Percentiles rank a stretch among this genome's conserved stretches.
Evolutionary conservation across 495 filamentous ascomycete genomes (phyloP).

Genomic region (Penicillium steckii): DNA sequence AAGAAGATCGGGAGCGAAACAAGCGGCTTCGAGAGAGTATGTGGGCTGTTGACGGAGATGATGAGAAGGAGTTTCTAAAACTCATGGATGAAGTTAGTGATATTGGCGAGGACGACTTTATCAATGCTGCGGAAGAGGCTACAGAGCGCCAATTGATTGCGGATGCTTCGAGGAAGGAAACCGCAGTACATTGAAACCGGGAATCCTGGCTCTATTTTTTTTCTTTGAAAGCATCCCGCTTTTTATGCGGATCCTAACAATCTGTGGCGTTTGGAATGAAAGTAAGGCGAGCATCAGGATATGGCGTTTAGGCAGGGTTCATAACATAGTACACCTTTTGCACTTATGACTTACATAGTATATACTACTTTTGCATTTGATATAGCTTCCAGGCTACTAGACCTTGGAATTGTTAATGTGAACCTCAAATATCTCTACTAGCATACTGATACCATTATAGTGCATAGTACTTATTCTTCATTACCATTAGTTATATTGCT

Average conservation of each 20-base stretch:
- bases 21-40: constrained; percentile 85
- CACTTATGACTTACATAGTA: too few relatives aligned
- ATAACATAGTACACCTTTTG: background rate
- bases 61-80: constrained; percentile 62
- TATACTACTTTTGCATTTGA: too few relatives aligned
- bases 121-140: constrained; percentile 69
- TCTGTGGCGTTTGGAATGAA: background rate
- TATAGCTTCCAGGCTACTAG: too few relatives aligned
- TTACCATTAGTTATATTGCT: too few relatives aligned
- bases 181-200: background rate
- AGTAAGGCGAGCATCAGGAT: background rate
- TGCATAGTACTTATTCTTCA: too few relatives aligned
- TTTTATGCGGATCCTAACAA: too few relatives aligned
- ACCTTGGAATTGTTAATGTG: too few relatives aligned
- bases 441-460: too few relatives aligned
- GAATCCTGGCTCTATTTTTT: too few relatives aligned
- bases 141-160: constrained; percentile 49
- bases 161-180: background rate
- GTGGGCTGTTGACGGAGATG: constrained; percentile 71
- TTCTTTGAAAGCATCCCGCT: too few relatives aligned
- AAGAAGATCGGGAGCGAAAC: constrained; percentile 94
- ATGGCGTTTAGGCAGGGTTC: background rate
- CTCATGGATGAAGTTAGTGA: constrained; percentile 80
- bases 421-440: too few relatives aligned
- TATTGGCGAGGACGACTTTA: constrained; percentile 78